Conservation (phyloP, 306 rosid species). For the Casuarina glauca region DNA sequence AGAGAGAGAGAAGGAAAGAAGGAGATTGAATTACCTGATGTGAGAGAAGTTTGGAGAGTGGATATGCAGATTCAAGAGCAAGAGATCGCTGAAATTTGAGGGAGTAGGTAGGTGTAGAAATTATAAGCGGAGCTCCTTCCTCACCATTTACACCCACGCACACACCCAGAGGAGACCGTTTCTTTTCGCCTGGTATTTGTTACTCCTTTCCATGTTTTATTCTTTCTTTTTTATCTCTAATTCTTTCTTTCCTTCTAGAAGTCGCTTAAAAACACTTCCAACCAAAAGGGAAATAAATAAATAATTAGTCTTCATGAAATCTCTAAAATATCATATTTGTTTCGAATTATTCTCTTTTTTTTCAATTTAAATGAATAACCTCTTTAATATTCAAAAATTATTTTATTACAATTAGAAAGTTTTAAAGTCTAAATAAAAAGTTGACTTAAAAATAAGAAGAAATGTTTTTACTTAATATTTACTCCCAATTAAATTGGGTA, state of each 20-base stretch:
- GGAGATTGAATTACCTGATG: neutral
- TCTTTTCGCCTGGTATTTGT: constrained; percentile 17
- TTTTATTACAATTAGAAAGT: too few relatives aligned
- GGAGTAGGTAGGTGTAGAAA: constrained; percentile 6
- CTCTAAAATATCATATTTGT: too few relatives aligned
- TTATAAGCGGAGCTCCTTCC: constrained; percentile 41
- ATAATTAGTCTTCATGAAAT: too few relatives aligned
- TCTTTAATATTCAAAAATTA: too few relatives aligned
- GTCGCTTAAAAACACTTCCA: too few relatives aligned
- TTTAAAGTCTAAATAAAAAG: too few relatives aligned
- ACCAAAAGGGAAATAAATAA: too few relatives aligned
- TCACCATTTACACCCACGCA: constrained; percentile 30
- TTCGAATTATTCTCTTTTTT: too few relatives aligned
- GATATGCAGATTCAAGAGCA: neutral
- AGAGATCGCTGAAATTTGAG: constrained; percentile 25
- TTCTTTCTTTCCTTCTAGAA: neutral
- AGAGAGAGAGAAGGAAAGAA: constrained; percentile 6
- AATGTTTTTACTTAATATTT: too few relatives aligned
- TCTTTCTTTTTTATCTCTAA: neutral
- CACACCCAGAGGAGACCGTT: constrained; percentile 27
- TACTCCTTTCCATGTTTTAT: neutral
- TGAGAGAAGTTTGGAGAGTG: constrained; percentile 1
- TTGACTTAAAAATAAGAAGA: too few relatives aligned
- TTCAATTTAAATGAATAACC: too few relatives aligned
- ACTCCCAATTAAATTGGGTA: too few relatives aligned